Conservation (phyloP, 2,329 filamentous ascomycete genomes). For the Chaetomiaceae sp. region DNA sequence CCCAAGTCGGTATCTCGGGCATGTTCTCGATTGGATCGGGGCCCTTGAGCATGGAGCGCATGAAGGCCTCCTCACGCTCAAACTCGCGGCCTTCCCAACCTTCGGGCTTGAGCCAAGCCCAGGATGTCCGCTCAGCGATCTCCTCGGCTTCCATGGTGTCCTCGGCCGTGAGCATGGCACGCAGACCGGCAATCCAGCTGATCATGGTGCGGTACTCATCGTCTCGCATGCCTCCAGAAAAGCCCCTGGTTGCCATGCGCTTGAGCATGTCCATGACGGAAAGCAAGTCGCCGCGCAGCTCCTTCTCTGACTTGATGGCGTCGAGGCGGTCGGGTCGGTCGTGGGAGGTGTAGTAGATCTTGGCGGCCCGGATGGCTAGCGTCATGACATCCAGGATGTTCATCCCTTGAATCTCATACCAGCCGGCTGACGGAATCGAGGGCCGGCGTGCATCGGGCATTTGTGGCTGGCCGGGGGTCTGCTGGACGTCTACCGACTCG, state of each 20-base stretch:
- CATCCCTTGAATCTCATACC: slow-evolving; percentile 85
- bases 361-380: slow-evolving; percentile 89
- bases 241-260: slow-evolving; percentile 82
- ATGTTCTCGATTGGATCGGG: slow-evolving; percentile 28
- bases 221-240: slow-evolving; percentile 72
- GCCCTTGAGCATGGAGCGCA: slow-evolving; percentile 59
- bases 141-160: slow-evolving; percentile 73
- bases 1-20: slow-evolving; percentile 64
- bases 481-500: slow-evolving; percentile 13
- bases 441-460: slow-evolving; percentile 24
- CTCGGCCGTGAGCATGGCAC: slow-evolving; percentile 70
- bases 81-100: slow-evolving; percentile 69
- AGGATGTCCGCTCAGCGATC: slow-evolving; percentile 61
- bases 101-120: slow-evolving; percentile 70
- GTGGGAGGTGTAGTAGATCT: slow-evolving; percentile 93
- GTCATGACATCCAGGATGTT: slow-evolving; percentile 90
- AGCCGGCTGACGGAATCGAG: slow-evolving; percentile 50
- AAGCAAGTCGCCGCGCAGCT: slow-evolving; percentile 78
- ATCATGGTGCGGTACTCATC: slow-evolving; percentile 74
- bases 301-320: slow-evolving; percentile 79
- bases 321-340: slow-evolving; percentile 81
- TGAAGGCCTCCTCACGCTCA: slow-evolving; percentile 75
- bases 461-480: too few relatives aligned
- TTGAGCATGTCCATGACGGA: slow-evolving; percentile 87
- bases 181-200: slow-evolving; percentile 74